These are phyloP conservation scores for Pyrenochaeta sp. DNA, from an alignment of 2,329 filamentous ascomycete genomes.

Conservation along the genomic window DNA sequence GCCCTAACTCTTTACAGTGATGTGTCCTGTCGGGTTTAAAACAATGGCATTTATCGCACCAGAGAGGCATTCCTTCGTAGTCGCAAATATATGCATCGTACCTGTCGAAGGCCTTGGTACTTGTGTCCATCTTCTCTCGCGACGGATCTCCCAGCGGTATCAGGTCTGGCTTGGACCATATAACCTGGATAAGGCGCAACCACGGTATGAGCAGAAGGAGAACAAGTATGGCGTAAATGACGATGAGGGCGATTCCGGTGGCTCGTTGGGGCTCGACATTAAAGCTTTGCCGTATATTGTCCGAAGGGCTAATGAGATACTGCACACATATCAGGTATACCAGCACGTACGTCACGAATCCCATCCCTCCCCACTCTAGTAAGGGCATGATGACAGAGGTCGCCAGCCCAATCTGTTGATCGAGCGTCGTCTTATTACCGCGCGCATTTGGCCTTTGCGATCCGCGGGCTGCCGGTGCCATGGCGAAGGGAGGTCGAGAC, in stretches of 20 bases:
- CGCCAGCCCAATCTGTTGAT: constrained; percentile 61
- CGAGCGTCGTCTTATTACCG: constrained; percentile 27
- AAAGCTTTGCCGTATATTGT: constrained; percentile 24
- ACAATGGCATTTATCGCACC: constrained; percentile 83
- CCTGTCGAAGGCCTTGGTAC: constrained; percentile 69
- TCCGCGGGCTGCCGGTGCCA: constrained; percentile 29
- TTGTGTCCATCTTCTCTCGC: constrained; percentile 38
- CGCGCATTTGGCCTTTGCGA: constrained; percentile 34
- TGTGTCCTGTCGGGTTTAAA: constrained; percentile 91
- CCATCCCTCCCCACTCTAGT: constrained; percentile 71
- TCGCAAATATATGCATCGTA: constrained; percentile 88
- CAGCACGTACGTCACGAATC: constrained; percentile 76
- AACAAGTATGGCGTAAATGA: constrained; percentile 77
- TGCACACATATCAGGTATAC: constrained; percentile 69
- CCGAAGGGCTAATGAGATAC: constrained; percentile 69
- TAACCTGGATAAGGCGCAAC: constrained; percentile 72
- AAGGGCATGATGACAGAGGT: constrained; percentile 74
- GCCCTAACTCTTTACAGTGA: constrained; percentile 81
- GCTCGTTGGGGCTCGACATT: constrained; percentile 55
- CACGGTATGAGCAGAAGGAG: constrained; percentile 73
- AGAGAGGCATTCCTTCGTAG: constrained; percentile 78
- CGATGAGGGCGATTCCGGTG: constrained; percentile 73
- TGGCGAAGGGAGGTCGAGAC: constrained; percentile 10
- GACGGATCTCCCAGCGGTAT: constrained; percentile 66
- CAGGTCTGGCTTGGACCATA: constrained; percentile 76